A percentile compares a stretch with the other conserved stretches of the same genome.
phyloP scores from a whole-genome alignment of 2,329 filamentous ascomycete species.

The Colletotrichum noveboracense region DNA sequence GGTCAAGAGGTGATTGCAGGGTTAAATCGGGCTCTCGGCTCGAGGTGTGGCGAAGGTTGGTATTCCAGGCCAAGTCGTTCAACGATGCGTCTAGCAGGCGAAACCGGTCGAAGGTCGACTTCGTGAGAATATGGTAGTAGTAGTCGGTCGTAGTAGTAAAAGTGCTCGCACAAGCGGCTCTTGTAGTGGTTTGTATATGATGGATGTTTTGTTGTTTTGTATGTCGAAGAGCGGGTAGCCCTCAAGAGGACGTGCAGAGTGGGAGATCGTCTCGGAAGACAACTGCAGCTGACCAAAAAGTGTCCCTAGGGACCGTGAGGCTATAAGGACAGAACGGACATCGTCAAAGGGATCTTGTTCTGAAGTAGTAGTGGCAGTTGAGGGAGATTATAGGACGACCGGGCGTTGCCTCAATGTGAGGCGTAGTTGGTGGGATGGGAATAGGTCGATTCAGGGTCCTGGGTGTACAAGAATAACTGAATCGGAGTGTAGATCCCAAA shows the following conservation, averaged over 20 bases:
- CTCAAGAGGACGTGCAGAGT: constrained; percentile 14
- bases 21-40: constrained; percentile 8
- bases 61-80: constrained; percentile 17
- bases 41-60: constrained; percentile 6
- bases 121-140: not conserved
- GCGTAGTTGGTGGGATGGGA: constrained; percentile 2
- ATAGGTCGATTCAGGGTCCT: constrained; percentile 18
- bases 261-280: constrained; percentile 11
- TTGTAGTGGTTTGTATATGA: not conserved
- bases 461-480: constrained; percentile 17
- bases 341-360: constrained; percentile 21
- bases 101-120: constrained; percentile 12
- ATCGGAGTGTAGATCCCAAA: constrained; percentile 14
- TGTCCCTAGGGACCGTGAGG: constrained; percentile 52
- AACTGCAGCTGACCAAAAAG: constrained; percentile 23
- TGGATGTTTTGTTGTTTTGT: not conserved
- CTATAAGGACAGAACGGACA: constrained; percentile 39
- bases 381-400: constrained; percentile 24
- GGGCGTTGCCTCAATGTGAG: constrained; percentile 18
- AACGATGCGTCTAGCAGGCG: constrained; percentile 19
- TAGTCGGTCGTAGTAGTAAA: not conserved
- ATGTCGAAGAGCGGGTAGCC: not conserved
- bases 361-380: not conserved
- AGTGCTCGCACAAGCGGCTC: not conserved
- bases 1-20: not conserved